Conservation (phyloP, 2,329 filamentous ascomycete species). For the Fusarium phyllophilum region DNA sequence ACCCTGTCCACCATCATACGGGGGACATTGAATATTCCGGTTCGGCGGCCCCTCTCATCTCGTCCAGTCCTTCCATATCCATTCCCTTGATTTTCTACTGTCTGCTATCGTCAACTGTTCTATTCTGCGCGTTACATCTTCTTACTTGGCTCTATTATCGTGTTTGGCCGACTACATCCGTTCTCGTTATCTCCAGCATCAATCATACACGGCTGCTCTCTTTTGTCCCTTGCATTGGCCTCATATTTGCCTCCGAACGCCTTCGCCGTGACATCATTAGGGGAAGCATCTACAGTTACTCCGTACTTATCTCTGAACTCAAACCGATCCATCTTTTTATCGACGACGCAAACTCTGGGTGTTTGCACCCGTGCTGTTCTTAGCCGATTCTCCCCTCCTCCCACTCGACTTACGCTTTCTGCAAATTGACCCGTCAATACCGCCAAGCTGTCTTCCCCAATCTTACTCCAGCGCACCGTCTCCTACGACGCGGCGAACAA, state of each 20-base stretch:
- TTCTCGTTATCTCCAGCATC: conserved; percentile 35
- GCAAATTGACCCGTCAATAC: conserved; percentile 65
- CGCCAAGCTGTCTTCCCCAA: conserved; percentile 95
- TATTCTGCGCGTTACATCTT: conserved; percentile 13
- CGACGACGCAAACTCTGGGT: conserved; percentile 20
- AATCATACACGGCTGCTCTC: conserved; percentile 28
- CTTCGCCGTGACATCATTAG: conserved; percentile 46
- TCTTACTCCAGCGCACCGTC: conserved; percentile 88
- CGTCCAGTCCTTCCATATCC: conserved; percentile 32
- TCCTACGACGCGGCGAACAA: conserved; percentile 88
- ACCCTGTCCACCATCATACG: conserved; percentile 29
- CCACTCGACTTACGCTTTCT: conserved; percentile 21
- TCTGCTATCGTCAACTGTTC: conserved; percentile 6
- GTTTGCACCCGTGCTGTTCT: conserved; percentile 11
- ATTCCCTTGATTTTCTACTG: conserved; percentile 19
- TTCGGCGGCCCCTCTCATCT: conserved; percentile 37
- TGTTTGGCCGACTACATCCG: conserved; percentile 24
- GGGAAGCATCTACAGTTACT: conserved; percentile 35
- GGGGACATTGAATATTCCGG: conserved; percentile 42
- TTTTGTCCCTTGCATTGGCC: conserved; percentile 36
- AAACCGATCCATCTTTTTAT: conserved; percentile 12
- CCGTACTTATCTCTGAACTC: conserved; percentile 9
- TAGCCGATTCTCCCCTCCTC: conserved; percentile 23
- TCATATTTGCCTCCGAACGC: conserved; percentile 31
- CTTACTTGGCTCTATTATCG: conserved; percentile 11